phyloP scores from a whole-genome alignment of 306 rosid genomes.

The Pterocarpus macrocarpus region DNA sequence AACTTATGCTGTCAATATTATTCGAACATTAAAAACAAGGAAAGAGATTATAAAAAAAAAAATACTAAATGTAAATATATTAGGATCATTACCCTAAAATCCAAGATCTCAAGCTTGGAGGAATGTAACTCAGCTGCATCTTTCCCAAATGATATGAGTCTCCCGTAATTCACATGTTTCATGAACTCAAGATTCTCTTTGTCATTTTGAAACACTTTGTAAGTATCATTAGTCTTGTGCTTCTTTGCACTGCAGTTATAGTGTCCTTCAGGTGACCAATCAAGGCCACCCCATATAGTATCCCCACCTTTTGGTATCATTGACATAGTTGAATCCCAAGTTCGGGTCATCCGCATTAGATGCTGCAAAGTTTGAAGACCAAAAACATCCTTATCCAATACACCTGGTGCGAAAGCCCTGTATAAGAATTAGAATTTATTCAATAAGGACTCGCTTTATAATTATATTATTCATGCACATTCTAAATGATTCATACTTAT shows the following conservation, averaged over 20 bases:
- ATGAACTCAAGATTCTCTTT: conserved; percentile 24
- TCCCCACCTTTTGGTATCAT: conserved; percentile 93
- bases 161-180: conserved; percentile 68
- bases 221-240: conserved; percentile 61
- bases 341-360: conserved; percentile 90
- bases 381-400: conserved; percentile 83
- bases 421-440: conserved; percentile 45
- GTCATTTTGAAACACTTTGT: conserved; percentile 40
- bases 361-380: conserved; percentile 76
- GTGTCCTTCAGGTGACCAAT: conserved; percentile 82
- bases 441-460: conserved; percentile 27
- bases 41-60: conserved; percentile 22
- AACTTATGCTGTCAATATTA: not conserved
- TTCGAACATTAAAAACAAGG: not conserved
- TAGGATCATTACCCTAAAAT: conserved; percentile 70
- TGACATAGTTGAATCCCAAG: conserved; percentile 94
- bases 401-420: conserved; percentile 85
- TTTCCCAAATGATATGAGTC: conserved; percentile 80
- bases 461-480: conserved; percentile 13
- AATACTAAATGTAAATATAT: conserved; percentile 32
- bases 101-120: conserved; percentile 70
- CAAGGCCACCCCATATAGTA: conserved; percentile 86
- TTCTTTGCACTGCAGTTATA: conserved; percentile 65
- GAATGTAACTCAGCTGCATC: conserved; percentile 65
- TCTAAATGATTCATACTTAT: conserved; percentile 3